Conservation (phyloP, 345 rosid species). For the Citrus reticulata region DNA sequence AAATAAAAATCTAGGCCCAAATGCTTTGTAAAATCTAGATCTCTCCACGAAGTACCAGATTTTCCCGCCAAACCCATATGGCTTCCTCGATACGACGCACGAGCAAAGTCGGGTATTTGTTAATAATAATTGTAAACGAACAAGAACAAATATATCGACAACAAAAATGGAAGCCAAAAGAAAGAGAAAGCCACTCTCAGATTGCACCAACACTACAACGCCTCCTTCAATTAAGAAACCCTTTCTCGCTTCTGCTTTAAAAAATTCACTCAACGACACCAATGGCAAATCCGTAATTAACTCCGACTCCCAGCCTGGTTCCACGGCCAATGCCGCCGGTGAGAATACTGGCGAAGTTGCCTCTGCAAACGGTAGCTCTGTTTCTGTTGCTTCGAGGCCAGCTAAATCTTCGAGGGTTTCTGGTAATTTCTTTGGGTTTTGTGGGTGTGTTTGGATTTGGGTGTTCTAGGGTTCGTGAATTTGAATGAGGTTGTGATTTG, state of each 20-base stretch:
- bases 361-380: not conserved
- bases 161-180: not conserved
- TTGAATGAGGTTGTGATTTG: not conserved
- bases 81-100: not conserved
- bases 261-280: not conserved
- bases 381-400: conserved; percentile 1
- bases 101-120: not conserved
- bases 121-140: not conserved
- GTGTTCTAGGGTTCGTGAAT: conserved; percentile 9
- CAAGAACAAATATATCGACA: not conserved
- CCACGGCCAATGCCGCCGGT: not conserved
- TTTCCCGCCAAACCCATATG: not conserved
- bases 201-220: conserved; percentile 35
- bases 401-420: not conserved
- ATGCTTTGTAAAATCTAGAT: not conserved
- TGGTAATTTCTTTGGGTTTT: conserved; percentile 12
- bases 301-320: not conserved
- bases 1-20: not conserved
- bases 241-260: not conserved
- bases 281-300: not conserved
- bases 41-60: not conserved
- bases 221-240: conserved; percentile 9
- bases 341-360: not conserved
- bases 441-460: not conserved
- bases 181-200: conserved; percentile 30